Conservation (phyloP, 495 filamentous ascomycete species). For the Hyaloscypha variabilis region DNA sequence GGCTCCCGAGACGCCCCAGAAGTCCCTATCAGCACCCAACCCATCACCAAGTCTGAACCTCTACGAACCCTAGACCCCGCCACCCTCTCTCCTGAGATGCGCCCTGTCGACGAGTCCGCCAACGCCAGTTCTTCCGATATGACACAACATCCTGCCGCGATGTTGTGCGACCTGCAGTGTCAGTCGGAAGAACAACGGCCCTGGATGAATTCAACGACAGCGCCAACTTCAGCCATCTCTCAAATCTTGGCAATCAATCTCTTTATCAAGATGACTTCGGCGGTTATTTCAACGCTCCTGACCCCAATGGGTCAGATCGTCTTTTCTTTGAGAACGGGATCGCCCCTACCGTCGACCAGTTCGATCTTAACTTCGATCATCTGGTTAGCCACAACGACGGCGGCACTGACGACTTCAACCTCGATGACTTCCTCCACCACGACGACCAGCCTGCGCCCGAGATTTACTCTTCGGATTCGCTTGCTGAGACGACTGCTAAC, state of each 20-base stretch:
- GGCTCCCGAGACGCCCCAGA: conserved; percentile 42
- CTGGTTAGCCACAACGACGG: conserved; percentile 78
- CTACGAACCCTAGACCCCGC: conserved; percentile 53
- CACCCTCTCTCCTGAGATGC: conserved; percentile 53
- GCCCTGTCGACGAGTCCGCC: conserved; percentile 46
- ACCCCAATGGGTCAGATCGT: conserved; percentile 71
- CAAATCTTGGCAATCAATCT: conserved; percentile 55
- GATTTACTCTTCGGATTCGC: conserved; percentile 51
- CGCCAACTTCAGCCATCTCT: conserved; percentile 42
- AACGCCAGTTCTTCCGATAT: conserved; percentile 73
- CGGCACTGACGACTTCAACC: conserved; percentile 52
- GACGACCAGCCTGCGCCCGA: conserved; percentile 34
- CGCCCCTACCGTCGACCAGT: conserved; percentile 67
- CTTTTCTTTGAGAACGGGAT: conserved; percentile 76
- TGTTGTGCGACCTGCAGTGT: conserved; percentile 99
- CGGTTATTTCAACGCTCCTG: conserved; percentile 71
- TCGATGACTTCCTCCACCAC: conserved; percentile 56
- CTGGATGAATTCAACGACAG: conserved; percentile 60
- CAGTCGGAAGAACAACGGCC: conserved; percentile 67
- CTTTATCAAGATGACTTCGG: conserved; percentile 67
- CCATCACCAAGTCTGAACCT: conserved; percentile 34
- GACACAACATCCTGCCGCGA: conserved; percentile 99
- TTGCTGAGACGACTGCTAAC: conserved; percentile 57
- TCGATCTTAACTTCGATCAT: conserved; percentile 80
- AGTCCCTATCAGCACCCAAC: conserved; percentile 36